Evolutionary conservation across 331 rosid species (phyloP), one percentile per base, ranked within the genome.

Genomic region (Erythrophleum ivorense): DNA sequence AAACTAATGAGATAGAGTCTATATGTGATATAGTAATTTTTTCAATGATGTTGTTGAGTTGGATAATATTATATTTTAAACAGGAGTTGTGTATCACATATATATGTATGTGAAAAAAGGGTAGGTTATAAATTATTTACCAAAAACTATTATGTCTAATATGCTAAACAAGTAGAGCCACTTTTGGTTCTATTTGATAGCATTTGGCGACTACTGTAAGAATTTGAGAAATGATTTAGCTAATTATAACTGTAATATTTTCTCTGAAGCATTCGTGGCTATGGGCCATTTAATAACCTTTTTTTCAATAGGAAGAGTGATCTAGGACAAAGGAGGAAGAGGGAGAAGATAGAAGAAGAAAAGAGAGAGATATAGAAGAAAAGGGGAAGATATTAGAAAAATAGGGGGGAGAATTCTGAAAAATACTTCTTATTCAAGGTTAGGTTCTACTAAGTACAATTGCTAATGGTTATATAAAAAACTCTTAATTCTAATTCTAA

Each of bases 91-190:
- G 14, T 33, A 65, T 50, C 29, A 24, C 29, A 24, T 24, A 1
- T 53, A 53, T 34, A n/a, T 72, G 19, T 46, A 66, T 78, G 49
- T 24, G 21, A 21, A 59, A 31, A 55, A 21, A 48, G 59, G 63
- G 40, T 82, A 36, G 55, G 66, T 49, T 10, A 41, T 41, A 24
- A 57, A 68, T 57, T 50, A 68, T 76, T 46, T 74, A 3, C 68
- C 68, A 50, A 73, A 73, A 18, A 16, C 31, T 38, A 34, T 24
- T 41, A 21, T 50, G 57, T 19, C 57, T 48, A 53, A 59, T 24
- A 55, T 55, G 29, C 60, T n/a, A 55, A 15, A 52, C 10, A 18
- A 55, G 29, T 55, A 6, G 33, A 57, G 19, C 63, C 33, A 57
- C 29, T 3, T 55, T 16, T 16, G 9, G 60, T 58, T 58, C 65